These are phyloP conservation scores for Nidularia pulvinata DNA, from an alignment of 768 basidiomycete genomes.

Conservation along the genomic window DNA sequence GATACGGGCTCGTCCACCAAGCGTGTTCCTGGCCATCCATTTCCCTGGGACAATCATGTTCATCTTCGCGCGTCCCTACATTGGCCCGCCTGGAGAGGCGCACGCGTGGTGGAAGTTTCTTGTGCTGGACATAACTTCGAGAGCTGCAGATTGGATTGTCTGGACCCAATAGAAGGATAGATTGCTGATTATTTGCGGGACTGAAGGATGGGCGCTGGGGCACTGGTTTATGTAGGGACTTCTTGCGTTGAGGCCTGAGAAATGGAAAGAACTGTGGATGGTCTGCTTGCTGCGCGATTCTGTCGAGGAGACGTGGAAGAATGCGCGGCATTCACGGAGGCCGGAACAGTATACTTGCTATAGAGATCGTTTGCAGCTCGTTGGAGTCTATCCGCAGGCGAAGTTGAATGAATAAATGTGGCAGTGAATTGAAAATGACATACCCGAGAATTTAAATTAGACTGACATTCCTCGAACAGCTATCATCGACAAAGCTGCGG, in stretches of 20 bases:
- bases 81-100: conserved; percentile 21
- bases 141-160: conserved; percentile 56
- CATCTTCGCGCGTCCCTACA: conserved; percentile 8
- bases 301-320: conserved; percentile 60
- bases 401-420: too few species aligned
- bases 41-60: conserved; percentile 40
- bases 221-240: conserved; percentile 31
- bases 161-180: conserved; percentile 56
- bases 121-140: conserved; percentile 50
- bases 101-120: conserved; percentile 52
- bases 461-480: too few species aligned
- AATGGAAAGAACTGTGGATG: conserved; percentile 19
- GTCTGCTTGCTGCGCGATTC: conserved; percentile 25
- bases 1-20: conserved; percentile 79
- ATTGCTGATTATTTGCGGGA: conserved; percentile 42
- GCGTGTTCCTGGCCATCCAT: conserved; percentile 64
- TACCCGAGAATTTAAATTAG: too few species aligned
- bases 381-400: too few species aligned
- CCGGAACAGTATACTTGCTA: too few species aligned
- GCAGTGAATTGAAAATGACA: too few species aligned
- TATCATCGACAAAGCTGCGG: too few species aligned
- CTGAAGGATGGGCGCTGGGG: conserved; percentile 41
- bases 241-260: conserved; percentile 14
- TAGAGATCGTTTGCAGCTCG: too few species aligned
- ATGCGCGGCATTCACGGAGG: conserved; percentile 59